Evolutionary conservation across 1,284 basidiomycete genomes (phyloP), one percentile per base, ranked within the genome.

Genomic region (Meira miltonrushii): DNA sequence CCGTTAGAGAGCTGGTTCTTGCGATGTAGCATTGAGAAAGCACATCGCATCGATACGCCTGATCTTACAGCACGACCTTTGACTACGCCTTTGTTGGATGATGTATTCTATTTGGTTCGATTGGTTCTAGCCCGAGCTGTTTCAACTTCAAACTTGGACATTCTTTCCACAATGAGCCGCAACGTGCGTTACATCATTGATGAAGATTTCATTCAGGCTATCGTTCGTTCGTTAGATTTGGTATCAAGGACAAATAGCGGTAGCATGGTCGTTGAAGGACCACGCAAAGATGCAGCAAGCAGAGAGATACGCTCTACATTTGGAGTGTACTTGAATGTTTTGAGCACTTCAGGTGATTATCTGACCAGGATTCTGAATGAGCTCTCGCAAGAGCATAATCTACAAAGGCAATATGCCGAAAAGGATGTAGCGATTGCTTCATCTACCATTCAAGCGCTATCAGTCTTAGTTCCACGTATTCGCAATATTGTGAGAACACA

Each of bases 1-100:
- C 92, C 93, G 1, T 82, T 98, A 60, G 94, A 98, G 78, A 80
- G 87, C 2, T 97, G 92, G 92, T 96, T 93, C 78, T 84, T 88
- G 15, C 85, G 89, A n/a, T 86, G 84, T 11, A 87, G 86, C 58
- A 86, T 95, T 50, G 89, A 94, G 73, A 93, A 93, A 82, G 55
- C 60, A 17, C 47, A 61, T 49, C 56, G 61, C 48, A 47, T 62
- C 52, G 68, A 57, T 39, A 56, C 66, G 21, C 60, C 68, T 1
- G 75, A 77, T 38, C 62, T 65, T 21, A 43, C 54, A 1, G 61
- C 67, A 2, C 62, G 55, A 2, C 71, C 75, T 0, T 64, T 69
- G 53, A 68, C 69, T 5, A 70, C 73, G 1, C 72, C 74, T 2
- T 59, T 78, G 39, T 69, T 74, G 23, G 75, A 78, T 59, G 75